Base-by-base conservation (phyloP, 139 green algal species). In the Trebouxia sp. region DNA sequence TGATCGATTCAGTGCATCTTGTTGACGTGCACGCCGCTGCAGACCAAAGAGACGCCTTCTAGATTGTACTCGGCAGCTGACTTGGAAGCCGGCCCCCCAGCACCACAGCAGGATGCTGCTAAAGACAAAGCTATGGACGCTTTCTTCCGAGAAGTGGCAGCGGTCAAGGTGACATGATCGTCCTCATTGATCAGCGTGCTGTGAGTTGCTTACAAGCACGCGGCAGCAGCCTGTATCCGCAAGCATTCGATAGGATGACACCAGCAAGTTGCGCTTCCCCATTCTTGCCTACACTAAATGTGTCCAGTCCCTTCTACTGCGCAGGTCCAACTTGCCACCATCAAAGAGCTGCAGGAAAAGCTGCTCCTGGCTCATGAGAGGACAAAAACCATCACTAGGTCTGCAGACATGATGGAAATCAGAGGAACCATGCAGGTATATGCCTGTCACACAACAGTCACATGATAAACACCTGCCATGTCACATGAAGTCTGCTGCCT, bases 341-440 rank as follows among this genome's bases (percentile, higher is more conserved):
- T 93, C 47, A 69, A 82, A 42, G 35, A 77, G 43, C 82, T 84
- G n/a, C 87, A 92, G 38, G 56, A 51, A 8, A 89, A 92, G 84
- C 84, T 94, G 80, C 43, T 89, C 67, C 75, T 85, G 42, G 62
- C 77, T 69, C 89, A 97, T 76, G 95, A 98, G 79, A 83, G 80
- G 38, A 90, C 83, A 83, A 97, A 98, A 79, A 94, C 84, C 0
- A 90, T 95, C 3, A 92, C 94, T 4, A 90, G 92, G 47, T 86
- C 82, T 10, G 91, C 90, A 5, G 92, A 97, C 37, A 94, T 98
- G 92, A 89, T 95, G 86, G 81, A 84, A 32, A 85, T 95, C 37
- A 62, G 90, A 11, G 92, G 95, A 39, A 77, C 89, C 28, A 98
- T 98, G 95, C 92, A 98, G 91, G 90, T 90, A 28, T 38, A n/a